Conservation (phyloP, 768 basidiomycete species). For the Xerocomellus intermedius region DNA sequence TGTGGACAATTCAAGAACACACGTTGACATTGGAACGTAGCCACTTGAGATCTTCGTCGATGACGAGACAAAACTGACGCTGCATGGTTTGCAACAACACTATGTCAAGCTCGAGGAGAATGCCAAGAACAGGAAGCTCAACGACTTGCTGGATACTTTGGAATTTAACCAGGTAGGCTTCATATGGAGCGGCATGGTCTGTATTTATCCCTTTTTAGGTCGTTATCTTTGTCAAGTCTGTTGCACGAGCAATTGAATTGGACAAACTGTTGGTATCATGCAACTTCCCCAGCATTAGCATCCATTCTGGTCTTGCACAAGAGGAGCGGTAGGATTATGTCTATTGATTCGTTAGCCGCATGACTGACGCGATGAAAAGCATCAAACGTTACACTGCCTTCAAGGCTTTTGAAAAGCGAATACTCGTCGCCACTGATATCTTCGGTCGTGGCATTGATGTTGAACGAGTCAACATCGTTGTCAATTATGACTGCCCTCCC, state of each 20-base stretch:
- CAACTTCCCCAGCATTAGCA: constrained; percentile 97
- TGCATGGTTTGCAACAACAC: constrained; percentile 98
- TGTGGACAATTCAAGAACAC: background rate
- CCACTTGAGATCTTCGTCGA: constrained; percentile 99
- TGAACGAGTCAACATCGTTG: constrained; percentile 98
- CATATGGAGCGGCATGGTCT: background rate
- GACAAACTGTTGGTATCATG: constrained; percentile 95
- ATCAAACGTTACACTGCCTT: constrained; percentile 96
- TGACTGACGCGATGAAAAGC: constrained; percentile 39
- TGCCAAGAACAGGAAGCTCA: constrained; percentile 95
- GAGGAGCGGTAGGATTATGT: constrained; percentile 82
- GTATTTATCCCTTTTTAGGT: constrained; percentile 53
- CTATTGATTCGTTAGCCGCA: background rate
- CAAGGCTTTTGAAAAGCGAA: constrained; percentile 99
- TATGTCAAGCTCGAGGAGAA: constrained; percentile 96
- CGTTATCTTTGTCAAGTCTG: constrained; percentile 99
- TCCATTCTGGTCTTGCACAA: constrained; percentile 92
- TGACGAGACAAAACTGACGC: constrained; percentile 96
- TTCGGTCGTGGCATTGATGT: constrained; percentile 99
- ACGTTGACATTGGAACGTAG: constrained; percentile 40
- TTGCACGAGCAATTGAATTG: constrained; percentile 92
- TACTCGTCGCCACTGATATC: constrained; percentile 97
- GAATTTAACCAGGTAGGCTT: constrained; percentile 92
- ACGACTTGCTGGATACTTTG: constrained; percentile 90
- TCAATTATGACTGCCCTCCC: constrained; percentile 97